Conservation (phyloP, 139 green algal species). For the Astrephomene gubernaculifera region DNA sequence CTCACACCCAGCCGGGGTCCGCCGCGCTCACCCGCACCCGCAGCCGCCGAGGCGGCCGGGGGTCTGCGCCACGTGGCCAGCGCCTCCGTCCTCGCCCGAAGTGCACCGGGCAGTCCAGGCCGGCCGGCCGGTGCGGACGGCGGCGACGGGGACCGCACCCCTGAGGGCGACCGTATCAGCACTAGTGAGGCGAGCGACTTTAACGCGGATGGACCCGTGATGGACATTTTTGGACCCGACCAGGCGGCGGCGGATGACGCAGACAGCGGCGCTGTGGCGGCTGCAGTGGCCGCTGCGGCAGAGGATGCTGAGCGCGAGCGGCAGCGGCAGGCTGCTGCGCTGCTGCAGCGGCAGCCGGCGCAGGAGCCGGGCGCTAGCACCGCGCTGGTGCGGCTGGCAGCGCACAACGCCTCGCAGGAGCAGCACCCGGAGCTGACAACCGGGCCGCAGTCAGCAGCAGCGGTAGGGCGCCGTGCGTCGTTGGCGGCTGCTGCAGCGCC, state of each 20-base stretch:
- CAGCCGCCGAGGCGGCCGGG: background rate
- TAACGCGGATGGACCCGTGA: conserved; percentile 49
- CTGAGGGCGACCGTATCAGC: conserved; percentile 49
- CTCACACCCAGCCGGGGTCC: background rate
- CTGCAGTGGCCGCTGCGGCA: background rate
- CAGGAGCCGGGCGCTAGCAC: conserved; percentile 4
- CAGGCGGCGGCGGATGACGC: conserved; percentile 19
- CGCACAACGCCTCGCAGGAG: background rate
- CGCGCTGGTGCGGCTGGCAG: conserved; percentile 8
- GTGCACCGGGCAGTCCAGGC: background rate
- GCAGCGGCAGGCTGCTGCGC: background rate
- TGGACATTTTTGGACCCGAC: conserved; percentile 53
- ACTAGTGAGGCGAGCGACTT: conserved; percentile 38
- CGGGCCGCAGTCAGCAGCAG: too few relatives aligned
- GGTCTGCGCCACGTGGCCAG: background rate
- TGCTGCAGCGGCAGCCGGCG: conserved; percentile 12
- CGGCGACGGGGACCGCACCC: conserved; percentile 48
- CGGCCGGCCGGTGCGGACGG: background rate
- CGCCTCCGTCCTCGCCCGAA: background rate
- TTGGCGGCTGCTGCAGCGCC: background rate
- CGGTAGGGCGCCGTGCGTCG: too few relatives aligned
- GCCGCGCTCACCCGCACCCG: background rate
- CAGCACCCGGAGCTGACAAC: too few relatives aligned
- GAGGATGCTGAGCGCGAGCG: conserved; percentile 32
- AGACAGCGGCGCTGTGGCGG: conserved; percentile 22